Conservation (phyloP, 2,329 filamentous ascomycete species). For the Seiridium cupressi region DNA sequence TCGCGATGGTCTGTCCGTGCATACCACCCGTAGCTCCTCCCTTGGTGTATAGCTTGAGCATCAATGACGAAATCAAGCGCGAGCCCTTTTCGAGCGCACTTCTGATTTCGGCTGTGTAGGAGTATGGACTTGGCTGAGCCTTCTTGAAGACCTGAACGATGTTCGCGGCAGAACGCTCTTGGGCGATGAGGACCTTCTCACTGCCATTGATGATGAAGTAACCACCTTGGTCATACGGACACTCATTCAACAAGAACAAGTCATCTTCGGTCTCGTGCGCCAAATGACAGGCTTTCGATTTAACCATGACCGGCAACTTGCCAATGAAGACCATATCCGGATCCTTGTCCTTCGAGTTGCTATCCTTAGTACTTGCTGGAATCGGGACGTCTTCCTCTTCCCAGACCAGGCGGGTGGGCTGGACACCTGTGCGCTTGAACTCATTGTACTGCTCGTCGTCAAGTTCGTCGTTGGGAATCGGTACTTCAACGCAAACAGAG, state of each 20-base stretch:
- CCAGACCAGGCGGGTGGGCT: constrained; percentile 58
- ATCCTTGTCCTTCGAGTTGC: constrained; percentile 53
- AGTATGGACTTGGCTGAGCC: constrained; percentile 85
- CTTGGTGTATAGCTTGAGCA: constrained; percentile 86
- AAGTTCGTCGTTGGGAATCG: constrained; percentile 64
- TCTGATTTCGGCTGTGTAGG: constrained; percentile 92
- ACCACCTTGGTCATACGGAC: constrained; percentile 95
- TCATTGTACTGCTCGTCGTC: constrained; percentile 62
- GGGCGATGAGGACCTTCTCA: constrained; percentile 96
- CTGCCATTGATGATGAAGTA: constrained; percentile 99
- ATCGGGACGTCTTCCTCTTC: constrained; percentile 57
- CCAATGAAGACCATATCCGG: constrained; percentile 84
- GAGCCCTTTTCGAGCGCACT: constrained; percentile 97
- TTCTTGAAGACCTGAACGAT: constrained; percentile 99
- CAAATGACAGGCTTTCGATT: constrained; percentile 92
- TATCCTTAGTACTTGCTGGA: constrained; percentile 49
- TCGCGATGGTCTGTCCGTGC: constrained; percentile 85
- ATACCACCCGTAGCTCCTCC: constrained; percentile 76
- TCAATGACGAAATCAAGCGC: constrained; percentile 86
- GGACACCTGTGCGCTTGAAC: constrained; percentile 52
- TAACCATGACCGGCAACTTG: constrained; percentile 96
- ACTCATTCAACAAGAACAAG: constrained; percentile 90
- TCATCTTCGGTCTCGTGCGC: constrained; percentile 80
- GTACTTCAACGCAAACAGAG: constrained; percentile 76
- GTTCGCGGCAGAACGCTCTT: constrained; percentile 95